Conservation (phyloP, 306 rosid genomes). For the Canavalia gladiata region DNA sequence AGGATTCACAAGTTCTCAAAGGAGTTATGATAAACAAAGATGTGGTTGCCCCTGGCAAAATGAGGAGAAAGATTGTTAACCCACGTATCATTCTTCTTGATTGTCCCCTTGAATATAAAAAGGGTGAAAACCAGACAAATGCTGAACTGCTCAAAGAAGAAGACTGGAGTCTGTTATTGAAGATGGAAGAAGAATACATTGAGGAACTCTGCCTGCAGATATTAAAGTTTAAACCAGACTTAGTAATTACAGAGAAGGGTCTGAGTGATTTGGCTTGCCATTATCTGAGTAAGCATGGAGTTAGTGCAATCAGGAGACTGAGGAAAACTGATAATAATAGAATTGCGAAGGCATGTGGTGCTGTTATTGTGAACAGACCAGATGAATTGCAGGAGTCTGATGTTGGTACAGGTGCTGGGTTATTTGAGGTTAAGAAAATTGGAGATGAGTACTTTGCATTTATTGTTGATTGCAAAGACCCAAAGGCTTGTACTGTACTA, state of each 20-base stretch:
- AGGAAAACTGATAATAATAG: conserved; percentile 90
- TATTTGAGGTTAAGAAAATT: conserved; percentile 93
- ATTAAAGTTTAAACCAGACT: conserved; percentile 87
- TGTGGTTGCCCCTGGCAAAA: conserved; percentile 93
- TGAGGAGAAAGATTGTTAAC: conserved; percentile 92
- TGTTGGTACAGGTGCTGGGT: conserved; percentile 93
- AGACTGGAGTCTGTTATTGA: conserved; percentile 88
- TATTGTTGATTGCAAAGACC: conserved; percentile 91
- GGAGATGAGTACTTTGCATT: conserved; percentile 88
- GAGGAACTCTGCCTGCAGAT: conserved; percentile 88
- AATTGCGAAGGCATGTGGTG: conserved; percentile 95
- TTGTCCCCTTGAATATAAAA: conserved; percentile 89
- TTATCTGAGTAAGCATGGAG: conserved; percentile 86
- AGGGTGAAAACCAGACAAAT: conserved; percentile 97
- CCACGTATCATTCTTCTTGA: conserved; percentile 95
- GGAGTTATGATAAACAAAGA: conserved; percentile 98
- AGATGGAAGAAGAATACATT: conserved; percentile 92
- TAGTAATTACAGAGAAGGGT: conserved; percentile 94
- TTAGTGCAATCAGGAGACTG: conserved; percentile 91
- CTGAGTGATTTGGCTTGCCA: conserved; percentile 98
- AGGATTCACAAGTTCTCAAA: conserved; percentile 82
- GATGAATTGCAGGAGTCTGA: conserved; percentile 96
- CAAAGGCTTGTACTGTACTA: conserved; percentile 89
- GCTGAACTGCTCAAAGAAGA: conserved; percentile 92
- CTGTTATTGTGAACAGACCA: conserved; percentile 92